Base-by-base conservation (phyloP, 1,284 basidiomycete species). In the Dichomitus squalens region DNA sequence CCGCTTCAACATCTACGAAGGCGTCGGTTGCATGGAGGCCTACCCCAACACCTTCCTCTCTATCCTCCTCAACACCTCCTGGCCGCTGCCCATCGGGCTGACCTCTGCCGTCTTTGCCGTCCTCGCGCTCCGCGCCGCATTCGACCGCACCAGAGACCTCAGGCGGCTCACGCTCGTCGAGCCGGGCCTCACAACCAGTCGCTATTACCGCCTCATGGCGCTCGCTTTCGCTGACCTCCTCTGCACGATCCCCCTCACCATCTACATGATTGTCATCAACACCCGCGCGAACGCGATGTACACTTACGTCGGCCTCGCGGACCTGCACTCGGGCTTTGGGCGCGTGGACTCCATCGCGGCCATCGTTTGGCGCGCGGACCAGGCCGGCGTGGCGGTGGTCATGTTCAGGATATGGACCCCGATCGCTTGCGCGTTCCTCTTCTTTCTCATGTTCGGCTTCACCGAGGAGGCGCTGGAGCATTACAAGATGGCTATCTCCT, bases 131-230 rank as follows among this genome's bases (percentile, higher is more conserved):
- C 29, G 44, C 6, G 44, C 27, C 1, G n/a, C n/a, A 7, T 9
- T 47, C 44, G 31, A 47, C 23, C 44, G 44, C 27, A 47, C 29
- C 29, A 31, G 7, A 9, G 44, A 47, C 58, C 59, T 38, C 66
- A 70, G 61, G 68, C 34, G 55, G 60, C 5, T 57, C 58, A 44
- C 66, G 66, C 55, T 64, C 53, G 49, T 61, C 67, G 41, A 44
- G 7, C 14, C 41, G 14, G 41, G 11, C 39, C 69, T 76, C 23
- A 73, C 76, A 29, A 71, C 75, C 44, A 73, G 74, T 55, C 78
- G 78, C 18, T 86, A 83, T 67, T 66, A 82, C 52, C 82, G 84
- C 5, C 76, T 85, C 23, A 78, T 84, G 69, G 73, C 73, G 0
- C 29, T 31, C 11, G 5, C 29, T 11, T 6, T 11, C 6, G 11